Evolutionary conservation across 106 monocot genomes (phyloP).

Genomic region (Dendrobium nobile): DNA sequence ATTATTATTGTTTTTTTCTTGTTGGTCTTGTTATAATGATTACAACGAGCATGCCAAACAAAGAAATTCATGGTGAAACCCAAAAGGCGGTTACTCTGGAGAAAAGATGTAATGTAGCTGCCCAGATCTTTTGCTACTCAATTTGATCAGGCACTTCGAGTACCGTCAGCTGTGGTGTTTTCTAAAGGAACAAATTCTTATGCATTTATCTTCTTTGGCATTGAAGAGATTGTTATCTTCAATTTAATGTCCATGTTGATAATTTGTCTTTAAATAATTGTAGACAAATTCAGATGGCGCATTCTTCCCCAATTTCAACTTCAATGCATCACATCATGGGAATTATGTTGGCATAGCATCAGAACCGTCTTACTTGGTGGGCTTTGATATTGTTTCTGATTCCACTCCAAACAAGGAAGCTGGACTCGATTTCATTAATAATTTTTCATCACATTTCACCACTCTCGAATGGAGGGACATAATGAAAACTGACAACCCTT

Average conservation of each 20-base stretch:
- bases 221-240: background rate
- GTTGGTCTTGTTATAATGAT: too few relatives aligned
- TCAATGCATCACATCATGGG: slow-evolving; percentile 49
- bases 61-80: too few relatives aligned
- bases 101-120: too few relatives aligned
- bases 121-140: too few relatives aligned
- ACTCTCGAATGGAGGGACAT: slow-evolving; percentile 50
- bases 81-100: too few relatives aligned
- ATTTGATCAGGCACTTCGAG: background rate
- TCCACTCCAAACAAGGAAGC: slow-evolving; percentile 17
- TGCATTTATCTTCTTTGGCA: background rate
- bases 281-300: slow-evolving; percentile 4
- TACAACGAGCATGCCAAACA: too few relatives aligned
- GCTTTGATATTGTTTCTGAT: slow-evolving; percentile 51
- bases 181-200: background rate
- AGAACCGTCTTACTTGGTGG: slow-evolving; percentile 46
- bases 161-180: background rate
- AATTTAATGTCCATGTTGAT: background rate
- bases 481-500: slow-evolving; percentile 9
- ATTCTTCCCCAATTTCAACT: slow-evolving; percentile 43
- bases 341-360: slow-evolving; percentile 60
- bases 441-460: slow-evolving; percentile 44
- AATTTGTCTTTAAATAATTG: background rate
- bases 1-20: too few relatives aligned
- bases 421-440: slow-evolving; percentile 26